Conservation (phyloP, 192 early-diverging fungal species). For the Backusella parvicylindrica region DNA sequence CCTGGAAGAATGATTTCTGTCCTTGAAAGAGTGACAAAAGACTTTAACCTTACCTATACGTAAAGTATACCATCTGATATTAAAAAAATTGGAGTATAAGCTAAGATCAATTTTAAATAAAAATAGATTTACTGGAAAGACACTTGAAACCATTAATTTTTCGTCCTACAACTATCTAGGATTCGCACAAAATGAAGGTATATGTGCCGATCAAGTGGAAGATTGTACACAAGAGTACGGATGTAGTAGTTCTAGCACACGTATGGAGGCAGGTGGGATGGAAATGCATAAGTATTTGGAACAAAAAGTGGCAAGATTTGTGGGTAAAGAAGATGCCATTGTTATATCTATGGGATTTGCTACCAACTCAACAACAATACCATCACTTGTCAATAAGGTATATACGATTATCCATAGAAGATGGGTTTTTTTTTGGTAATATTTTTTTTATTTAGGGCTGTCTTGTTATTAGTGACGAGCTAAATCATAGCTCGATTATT, state of each 20-base stretch:
- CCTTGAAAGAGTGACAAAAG: slow-evolving; percentile 66
- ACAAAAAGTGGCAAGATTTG: slow-evolving; percentile 71
- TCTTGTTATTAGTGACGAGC: slow-evolving; percentile 83
- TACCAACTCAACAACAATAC: slow-evolving; percentile 85
- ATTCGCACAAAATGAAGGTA: slow-evolving; percentile 83
- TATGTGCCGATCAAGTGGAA: slow-evolving; percentile 85
- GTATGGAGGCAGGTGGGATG: slow-evolving; percentile 62
- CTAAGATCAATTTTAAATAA: not conserved
- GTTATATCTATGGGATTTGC: slow-evolving; percentile 89
- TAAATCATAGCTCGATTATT: slow-evolving; percentile 85
- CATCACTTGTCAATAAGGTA: slow-evolving; percentile 63
- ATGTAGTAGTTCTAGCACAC: slow-evolving; percentile 52
- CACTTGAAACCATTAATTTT: slow-evolving; percentile 72
- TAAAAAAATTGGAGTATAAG: not conserved
- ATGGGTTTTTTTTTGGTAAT: not conserved
- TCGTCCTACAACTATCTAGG: slow-evolving; percentile 94
- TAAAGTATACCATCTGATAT: not conserved
- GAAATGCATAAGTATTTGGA: slow-evolving; percentile 70
- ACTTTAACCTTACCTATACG: slow-evolving; percentile 73
- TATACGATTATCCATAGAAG: too few species aligned
- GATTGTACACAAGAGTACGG: slow-evolving; percentile 58
- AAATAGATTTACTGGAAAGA: slow-evolving; percentile 63
- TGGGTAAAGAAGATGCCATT: slow-evolving; percentile 80
- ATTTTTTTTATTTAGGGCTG: slow-evolving; percentile 51
- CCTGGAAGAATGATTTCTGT: slow-evolving; percentile 75